Evolutionary conservation across 2,329 filamentous ascomycete genomes (phyloP).

Genomic region (Tolypocladium tropicale): DNA sequence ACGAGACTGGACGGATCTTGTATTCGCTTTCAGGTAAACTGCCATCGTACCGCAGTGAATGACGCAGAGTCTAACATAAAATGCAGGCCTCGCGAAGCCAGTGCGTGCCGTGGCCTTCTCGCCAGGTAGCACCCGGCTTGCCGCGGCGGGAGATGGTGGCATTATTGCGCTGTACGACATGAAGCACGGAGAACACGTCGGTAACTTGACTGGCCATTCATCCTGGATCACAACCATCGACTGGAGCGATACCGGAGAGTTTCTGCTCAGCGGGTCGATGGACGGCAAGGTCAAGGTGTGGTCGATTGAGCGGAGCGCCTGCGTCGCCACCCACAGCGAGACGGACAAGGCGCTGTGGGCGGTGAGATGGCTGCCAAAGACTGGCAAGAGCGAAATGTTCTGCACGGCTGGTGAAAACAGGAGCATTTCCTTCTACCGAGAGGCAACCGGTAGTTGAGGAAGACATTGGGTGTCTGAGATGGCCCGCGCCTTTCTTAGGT

Average conservation of each 20-base stretch:
- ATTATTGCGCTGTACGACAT: slow-evolving; percentile 91
- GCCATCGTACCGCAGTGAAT: background rate
- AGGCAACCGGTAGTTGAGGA: slow-evolving; percentile 59
- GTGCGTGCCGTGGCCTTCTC: slow-evolving; percentile 83
- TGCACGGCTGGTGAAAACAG: slow-evolving; percentile 68
- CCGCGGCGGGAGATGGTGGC: slow-evolving; percentile 79
- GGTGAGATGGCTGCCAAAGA: slow-evolving; percentile 74
- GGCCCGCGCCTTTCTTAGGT: too few relatives aligned
- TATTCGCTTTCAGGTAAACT: slow-evolving; percentile 70
- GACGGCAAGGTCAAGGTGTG: slow-evolving; percentile 95
- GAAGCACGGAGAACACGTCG: slow-evolving; percentile 82
- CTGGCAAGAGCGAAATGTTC: slow-evolving; percentile 58
- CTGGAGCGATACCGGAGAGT: slow-evolving; percentile 91
- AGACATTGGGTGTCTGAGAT: background rate
- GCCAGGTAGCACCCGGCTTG: slow-evolving; percentile 71
- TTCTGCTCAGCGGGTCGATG: slow-evolving; percentile 75
- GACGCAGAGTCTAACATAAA: background rate
- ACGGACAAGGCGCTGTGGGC: slow-evolving; percentile 78
- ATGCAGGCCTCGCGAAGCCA: slow-evolving; percentile 68
- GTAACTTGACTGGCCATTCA: slow-evolving; percentile 66
- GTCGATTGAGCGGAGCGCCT: slow-evolving; percentile 73
- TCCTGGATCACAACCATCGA: slow-evolving; percentile 88
- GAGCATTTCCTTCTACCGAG: slow-evolving; percentile 72
- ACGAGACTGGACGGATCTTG: slow-evolving; percentile 72
- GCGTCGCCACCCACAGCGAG: slow-evolving; percentile 90